Percentiles rank a stretch among this genome's conserved stretches.
phyloP scores from a whole-genome alignment of 352 stramenopile species.

The Pythium angustatum region DNA sequence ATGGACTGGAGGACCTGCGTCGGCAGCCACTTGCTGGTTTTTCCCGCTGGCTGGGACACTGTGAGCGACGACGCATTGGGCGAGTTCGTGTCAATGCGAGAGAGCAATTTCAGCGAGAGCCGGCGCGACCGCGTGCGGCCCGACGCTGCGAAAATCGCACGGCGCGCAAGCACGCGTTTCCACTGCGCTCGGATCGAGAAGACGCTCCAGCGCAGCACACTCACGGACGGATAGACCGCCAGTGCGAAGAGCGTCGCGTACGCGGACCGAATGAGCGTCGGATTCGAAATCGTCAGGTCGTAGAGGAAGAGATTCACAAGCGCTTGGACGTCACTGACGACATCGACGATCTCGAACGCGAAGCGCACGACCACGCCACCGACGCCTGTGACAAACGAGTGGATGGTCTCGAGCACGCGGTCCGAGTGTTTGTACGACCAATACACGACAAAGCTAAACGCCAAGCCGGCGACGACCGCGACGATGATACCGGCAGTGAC shows the following conservation, averaged over 20 bases:
- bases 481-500: conserved; percentile 21
- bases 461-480: conserved; percentile 5
- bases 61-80: not conserved
- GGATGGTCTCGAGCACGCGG: conserved; percentile 23
- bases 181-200: conserved; percentile 19
- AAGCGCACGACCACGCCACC: conserved; percentile 21
- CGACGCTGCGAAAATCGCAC: conserved; percentile 7
- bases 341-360: conserved; percentile 26
- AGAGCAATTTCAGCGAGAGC: not conserved
- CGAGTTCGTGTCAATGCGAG: not conserved
- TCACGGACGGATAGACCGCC: not conserved
- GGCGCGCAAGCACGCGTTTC: conserved; percentile 14
- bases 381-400: conserved; percentile 22
- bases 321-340: conserved; percentile 17
- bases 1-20: not conserved
- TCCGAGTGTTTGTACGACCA: conserved; percentile 26
- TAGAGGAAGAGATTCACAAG: conserved; percentile 28
- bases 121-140: not conserved
- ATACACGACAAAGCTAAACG: conserved; percentile 22
- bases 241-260: conserved; percentile 23
- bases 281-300: conserved; percentile 19
- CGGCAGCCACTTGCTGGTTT: not conserved
- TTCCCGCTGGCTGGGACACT: not conserved
- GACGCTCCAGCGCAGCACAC: conserved; percentile 15
- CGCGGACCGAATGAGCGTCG: conserved; percentile 19